phyloP scores from a whole-genome alignment of 2,329 filamentous ascomycete genomes.

The Epichloe aotearoae region DNA sequence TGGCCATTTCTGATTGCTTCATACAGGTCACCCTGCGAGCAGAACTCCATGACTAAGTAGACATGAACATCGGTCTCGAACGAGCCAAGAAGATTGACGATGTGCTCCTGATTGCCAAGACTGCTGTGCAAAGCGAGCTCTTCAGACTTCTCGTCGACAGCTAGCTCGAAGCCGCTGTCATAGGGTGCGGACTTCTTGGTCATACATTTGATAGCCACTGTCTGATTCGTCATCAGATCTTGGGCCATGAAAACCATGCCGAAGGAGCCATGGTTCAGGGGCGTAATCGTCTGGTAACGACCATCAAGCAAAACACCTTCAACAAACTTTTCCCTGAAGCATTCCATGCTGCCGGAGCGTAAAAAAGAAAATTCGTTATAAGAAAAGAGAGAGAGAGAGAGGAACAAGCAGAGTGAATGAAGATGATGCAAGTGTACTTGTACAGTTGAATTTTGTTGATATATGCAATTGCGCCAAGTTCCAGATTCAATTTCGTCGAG shows the following conservation, averaged over 20 bases:
- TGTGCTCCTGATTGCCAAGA: slow-evolving; percentile 71
- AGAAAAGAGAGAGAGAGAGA: slow-evolving; percentile 7
- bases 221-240: slow-evolving; percentile 61
- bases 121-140: slow-evolving; percentile 68
- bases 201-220: slow-evolving; percentile 92
- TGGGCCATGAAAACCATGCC: slow-evolving; percentile 95
- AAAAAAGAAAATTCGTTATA: slow-evolving; percentile 8
- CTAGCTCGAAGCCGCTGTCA: slow-evolving; percentile 48
- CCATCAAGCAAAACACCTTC: slow-evolving; percentile 71
- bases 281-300: slow-evolving; percentile 81
- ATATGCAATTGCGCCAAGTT: slow-evolving; percentile 6
- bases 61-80: slow-evolving; percentile 87
- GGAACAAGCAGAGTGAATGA: slow-evolving; percentile 4
- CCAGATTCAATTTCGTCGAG: neutral
- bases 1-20: slow-evolving; percentile 85
- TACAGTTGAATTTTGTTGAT: slow-evolving; percentile 14
- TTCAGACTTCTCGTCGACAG: slow-evolving; percentile 71
- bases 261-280: slow-evolving; percentile 96
- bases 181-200: slow-evolving; percentile 62
- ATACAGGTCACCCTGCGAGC: slow-evolving; percentile 88
- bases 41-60: slow-evolving; percentile 92
- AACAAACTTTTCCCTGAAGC: slow-evolving; percentile 71
- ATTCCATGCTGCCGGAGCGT: slow-evolving; percentile 48
- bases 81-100: slow-evolving; percentile 81
- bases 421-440: slow-evolving; percentile 13